Evolutionary conservation across 306 rosid species (phyloP).

Genomic region (Psophocarpus tetragonolobus): DNA sequence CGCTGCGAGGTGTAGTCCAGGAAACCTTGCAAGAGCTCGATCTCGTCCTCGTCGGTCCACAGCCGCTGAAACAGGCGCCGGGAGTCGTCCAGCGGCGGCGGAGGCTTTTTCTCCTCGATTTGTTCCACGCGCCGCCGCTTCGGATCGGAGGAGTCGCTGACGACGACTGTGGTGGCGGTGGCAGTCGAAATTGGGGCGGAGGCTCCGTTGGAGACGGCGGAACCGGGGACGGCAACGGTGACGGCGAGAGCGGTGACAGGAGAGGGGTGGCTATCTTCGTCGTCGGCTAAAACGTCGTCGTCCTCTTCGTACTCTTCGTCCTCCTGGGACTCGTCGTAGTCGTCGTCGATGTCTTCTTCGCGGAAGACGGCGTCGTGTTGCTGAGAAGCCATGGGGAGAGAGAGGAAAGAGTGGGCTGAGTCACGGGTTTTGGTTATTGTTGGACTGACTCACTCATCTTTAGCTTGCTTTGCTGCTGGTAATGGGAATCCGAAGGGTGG

Average conservation of each 20-base stretch:
- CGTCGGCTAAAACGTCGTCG: constrained; percentile 50
- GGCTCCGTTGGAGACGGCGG: constrained; percentile 35
- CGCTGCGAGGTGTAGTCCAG: constrained; percentile 56
- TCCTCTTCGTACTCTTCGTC: constrained; percentile 63
- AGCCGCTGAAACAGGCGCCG: constrained; percentile 56
- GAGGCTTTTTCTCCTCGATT: constrained; percentile 50
- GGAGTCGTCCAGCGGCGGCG: constrained; percentile 50
- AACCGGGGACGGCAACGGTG: constrained; percentile 47
- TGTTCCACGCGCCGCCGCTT: constrained; percentile 54
- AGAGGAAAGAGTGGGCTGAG: constrained; percentile 10
- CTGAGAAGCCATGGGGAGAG: constrained; percentile 51
- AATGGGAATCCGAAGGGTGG: constrained; percentile 15
- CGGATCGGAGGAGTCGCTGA: constrained; percentile 33
- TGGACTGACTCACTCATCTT: neutral
- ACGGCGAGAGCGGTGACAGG: constrained; percentile 45
- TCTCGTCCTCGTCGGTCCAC: constrained; percentile 85
- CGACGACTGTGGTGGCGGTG: constrained; percentile 34
- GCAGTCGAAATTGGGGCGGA: constrained; percentile 27
- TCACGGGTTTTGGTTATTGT: constrained; percentile 24
- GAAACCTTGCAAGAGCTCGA: constrained; percentile 68
- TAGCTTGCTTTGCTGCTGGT: neutral
- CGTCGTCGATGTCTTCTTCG: constrained; percentile 71
- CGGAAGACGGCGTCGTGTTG: constrained; percentile 74
- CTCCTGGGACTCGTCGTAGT: constrained; percentile 64
- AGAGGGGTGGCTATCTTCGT: constrained; percentile 47